Conservation (phyloP, 208 protist genomes). For the Leishmania gerbilli region DNA sequence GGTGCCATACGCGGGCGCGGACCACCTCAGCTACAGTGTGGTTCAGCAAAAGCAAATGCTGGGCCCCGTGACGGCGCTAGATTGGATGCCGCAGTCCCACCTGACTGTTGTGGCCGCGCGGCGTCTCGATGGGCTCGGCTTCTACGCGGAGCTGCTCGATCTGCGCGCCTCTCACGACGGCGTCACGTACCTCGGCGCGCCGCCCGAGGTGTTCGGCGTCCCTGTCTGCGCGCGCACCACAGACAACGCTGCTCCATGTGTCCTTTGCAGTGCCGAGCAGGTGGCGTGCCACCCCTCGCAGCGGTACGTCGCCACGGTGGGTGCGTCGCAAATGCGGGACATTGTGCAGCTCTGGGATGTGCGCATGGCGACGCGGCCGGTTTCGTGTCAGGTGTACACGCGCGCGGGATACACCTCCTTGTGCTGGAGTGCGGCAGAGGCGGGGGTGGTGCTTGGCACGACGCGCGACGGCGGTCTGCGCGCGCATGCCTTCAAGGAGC, state of each 20-base stretch:
- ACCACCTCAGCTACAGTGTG: slow-evolving; percentile 34
- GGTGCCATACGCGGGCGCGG: slow-evolving; percentile 10
- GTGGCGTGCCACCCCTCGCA: slow-evolving; percentile 67
- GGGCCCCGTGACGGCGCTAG: slow-evolving; percentile 60
- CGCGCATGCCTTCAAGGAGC: slow-evolving; percentile 41
- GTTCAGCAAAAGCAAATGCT: slow-evolving; percentile 38
- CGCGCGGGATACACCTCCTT: slow-evolving; percentile 63
- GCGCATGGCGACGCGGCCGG: slow-evolving; percentile 47
- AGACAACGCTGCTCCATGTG: slow-evolving; percentile 7
- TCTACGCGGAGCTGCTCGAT: slow-evolving; percentile 72
- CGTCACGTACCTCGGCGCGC: slow-evolving; percentile 55
- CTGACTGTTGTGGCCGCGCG: slow-evolving; percentile 58
- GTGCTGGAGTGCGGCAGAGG: slow-evolving; percentile 47
- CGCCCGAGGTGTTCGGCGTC: slow-evolving; percentile 32
- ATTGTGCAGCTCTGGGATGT: slow-evolving; percentile 84
- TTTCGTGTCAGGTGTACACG: slow-evolving; percentile 31
- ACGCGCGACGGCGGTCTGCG: slow-evolving; percentile 50
- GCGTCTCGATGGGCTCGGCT: slow-evolving; percentile 50
- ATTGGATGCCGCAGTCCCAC: slow-evolving; percentile 70
- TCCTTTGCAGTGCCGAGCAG: slow-evolving; percentile 60
- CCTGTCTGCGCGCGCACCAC: slow-evolving; percentile 9
- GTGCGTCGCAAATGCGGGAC: slow-evolving; percentile 35
- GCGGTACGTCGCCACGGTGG: slow-evolving; percentile 62
- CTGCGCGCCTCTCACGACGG: slow-evolving; percentile 53
- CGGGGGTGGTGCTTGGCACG: slow-evolving; percentile 45